Evolutionary conservation across 2,329 filamentous ascomycete genomes (phyloP).

Genomic region (Penicillium sp.): DNA sequence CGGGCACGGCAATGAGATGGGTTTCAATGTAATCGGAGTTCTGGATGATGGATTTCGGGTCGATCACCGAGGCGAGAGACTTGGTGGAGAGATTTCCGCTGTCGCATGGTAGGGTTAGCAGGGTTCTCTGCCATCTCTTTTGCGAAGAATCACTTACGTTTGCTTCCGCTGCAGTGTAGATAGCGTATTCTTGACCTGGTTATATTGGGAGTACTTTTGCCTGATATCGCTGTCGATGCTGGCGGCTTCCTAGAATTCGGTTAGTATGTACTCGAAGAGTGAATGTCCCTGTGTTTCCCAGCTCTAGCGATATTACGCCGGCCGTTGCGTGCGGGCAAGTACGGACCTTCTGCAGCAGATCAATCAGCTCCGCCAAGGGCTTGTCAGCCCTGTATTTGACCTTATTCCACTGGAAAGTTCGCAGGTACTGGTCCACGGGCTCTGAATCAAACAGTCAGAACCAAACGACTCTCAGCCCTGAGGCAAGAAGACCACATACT

Average conservation of each 20-base stretch:
- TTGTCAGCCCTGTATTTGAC: constrained; percentile 95
- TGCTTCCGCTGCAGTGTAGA: constrained; percentile 81
- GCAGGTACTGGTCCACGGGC: constrained; percentile 91
- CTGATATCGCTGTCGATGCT: constrained; percentile 97
- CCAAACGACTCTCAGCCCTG: constrained; percentile 9
- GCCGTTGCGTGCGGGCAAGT: background rate
- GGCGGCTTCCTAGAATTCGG: constrained; percentile 68
- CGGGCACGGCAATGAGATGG: constrained; percentile 86
- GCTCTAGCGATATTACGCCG: background rate
- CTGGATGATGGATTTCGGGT: constrained; percentile 76
- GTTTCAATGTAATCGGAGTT: constrained; percentile 97
- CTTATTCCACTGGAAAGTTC: constrained; percentile 93
- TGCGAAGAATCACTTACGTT: constrained; percentile 59
- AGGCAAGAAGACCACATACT: constrained; percentile 54
- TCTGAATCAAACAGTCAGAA: constrained; percentile 56
- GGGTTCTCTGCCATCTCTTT: background rate
- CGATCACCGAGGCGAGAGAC: constrained; percentile 85
- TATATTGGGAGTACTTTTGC: constrained; percentile 92
- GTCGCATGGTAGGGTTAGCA: constrained; percentile 3
- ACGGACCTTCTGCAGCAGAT: constrained; percentile 79
- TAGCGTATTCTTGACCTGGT: constrained; percentile 82
- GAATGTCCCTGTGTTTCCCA: too few species aligned
- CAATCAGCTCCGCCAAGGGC: constrained; percentile 81
- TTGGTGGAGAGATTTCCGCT: constrained; percentile 93
- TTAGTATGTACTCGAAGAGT: background rate